phyloP scores from a whole-genome alignment of 2,329 filamentous ascomycete species.

The Pleurostoma richardsiae region DNA sequence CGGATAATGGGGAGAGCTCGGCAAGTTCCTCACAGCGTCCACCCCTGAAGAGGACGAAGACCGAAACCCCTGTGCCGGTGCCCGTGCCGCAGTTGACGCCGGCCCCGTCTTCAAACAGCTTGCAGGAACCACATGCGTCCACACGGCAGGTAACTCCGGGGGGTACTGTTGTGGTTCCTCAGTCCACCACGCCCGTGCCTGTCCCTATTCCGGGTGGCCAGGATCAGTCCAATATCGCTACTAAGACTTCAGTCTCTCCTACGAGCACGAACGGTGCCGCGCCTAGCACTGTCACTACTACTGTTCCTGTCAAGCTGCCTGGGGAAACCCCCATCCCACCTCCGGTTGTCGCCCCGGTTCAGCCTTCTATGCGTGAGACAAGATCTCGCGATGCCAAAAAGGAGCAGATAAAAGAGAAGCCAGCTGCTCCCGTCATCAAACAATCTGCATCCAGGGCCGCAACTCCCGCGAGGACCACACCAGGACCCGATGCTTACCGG shows the following conservation, averaged over 20 bases:
- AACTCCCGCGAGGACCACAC: constrained; percentile 18
- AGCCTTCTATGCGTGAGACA: constrained; percentile 25
- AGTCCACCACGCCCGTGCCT: constrained; percentile 27
- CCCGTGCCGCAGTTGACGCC: constrained; percentile 23
- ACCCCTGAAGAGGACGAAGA: constrained; percentile 27
- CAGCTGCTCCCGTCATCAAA: constrained; percentile 5
- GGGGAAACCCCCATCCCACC: constrained; percentile 22
- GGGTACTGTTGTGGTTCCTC: constrained; percentile 11
- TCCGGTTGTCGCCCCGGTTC: constrained; percentile 22
- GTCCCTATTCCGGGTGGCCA: constrained; percentile 19
- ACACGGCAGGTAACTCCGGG: constrained; percentile 8
- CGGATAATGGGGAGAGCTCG: constrained; percentile 11
- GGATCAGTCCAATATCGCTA: constrained; percentile 16
- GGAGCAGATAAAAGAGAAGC: constrained; percentile 8
- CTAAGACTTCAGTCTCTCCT: constrained; percentile 16
- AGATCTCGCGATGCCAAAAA: constrained; percentile 19
- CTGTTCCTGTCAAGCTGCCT: constrained; percentile 19
- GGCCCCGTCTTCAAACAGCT: constrained; percentile 9
- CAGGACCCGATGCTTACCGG: constrained; percentile 30
- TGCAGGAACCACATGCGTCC: constrained; percentile 15
- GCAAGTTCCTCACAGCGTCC: constrained; percentile 12
- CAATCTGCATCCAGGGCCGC: constrained; percentile 12
- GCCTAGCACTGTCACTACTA: constrained; percentile 12
- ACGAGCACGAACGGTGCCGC: constrained; percentile 12
- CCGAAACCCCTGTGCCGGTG: constrained; percentile 30